phyloP scores from a whole-genome alignment of 352 stramenopile genomes.

The Phytophthora lateralis region DNA sequence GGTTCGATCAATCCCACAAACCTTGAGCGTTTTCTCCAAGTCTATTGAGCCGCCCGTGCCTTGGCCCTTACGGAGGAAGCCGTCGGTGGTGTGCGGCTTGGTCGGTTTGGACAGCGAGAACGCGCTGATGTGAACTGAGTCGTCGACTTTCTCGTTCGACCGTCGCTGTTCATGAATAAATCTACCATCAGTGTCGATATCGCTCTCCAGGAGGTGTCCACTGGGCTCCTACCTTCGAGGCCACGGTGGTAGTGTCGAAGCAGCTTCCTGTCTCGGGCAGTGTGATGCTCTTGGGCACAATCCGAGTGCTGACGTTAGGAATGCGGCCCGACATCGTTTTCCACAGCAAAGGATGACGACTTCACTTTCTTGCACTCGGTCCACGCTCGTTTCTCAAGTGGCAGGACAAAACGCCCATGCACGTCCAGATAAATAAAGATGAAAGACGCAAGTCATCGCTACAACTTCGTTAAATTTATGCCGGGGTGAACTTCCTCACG shows the following conservation, averaged over 20 bases:
- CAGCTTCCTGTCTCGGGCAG: conserved; percentile 93
- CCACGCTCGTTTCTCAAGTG: conserved; percentile 52
- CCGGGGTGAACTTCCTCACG: conserved; percentile 3
- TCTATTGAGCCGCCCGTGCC: conserved; percentile 87
- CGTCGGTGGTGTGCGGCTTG: conserved; percentile 80
- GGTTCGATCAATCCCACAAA: background rate
- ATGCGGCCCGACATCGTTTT: conserved; percentile 64
- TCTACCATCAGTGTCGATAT: background rate
- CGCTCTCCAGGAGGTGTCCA: background rate
- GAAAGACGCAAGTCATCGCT: background rate
- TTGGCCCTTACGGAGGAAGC: conserved; percentile 92
- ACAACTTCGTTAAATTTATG: conserved; percentile 19
- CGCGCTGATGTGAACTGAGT: conserved; percentile 68
- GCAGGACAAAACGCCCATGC: conserved; percentile 23
- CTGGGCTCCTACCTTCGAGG: conserved; percentile 44
- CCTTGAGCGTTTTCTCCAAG: conserved; percentile 59
- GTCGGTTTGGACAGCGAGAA: conserved; percentile 93
- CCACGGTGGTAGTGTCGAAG: conserved; percentile 92
- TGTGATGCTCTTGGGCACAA: conserved; percentile 76
- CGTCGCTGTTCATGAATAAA: conserved; percentile 50
- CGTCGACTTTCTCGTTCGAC: conserved; percentile 74
- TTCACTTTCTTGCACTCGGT: conserved; percentile 1
- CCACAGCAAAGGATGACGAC: background rate
- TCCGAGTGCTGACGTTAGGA: conserved; percentile 83
- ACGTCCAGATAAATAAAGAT: conserved; percentile 36